phyloP scores from a whole-genome alignment of 192 early-diverging fungal species.

The Dissophora ornata region DNA sequence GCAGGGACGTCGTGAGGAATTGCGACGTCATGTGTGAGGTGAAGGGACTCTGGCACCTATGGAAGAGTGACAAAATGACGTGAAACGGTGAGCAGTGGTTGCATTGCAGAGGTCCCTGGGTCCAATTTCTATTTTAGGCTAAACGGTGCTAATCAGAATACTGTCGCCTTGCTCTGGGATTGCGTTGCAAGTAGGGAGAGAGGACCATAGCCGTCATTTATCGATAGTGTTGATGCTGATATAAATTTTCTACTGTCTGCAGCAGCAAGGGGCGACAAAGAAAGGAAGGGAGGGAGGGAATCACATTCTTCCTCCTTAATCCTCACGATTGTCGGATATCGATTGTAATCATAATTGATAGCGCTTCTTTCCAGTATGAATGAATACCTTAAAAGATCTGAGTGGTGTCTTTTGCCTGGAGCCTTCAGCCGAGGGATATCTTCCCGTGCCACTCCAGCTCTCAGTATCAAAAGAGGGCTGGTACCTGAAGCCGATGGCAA shows the following conservation, averaged over 20 bases:
- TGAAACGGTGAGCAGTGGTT: too few relatives aligned
- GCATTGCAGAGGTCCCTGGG: too few relatives aligned
- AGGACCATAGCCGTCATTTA: too few relatives aligned
- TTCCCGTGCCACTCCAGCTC: background rate
- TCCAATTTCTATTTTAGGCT: too few relatives aligned
- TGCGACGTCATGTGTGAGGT: constrained; percentile 56
- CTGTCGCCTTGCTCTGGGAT: too few relatives aligned
- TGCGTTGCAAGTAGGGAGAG: too few relatives aligned
- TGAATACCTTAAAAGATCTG: constrained; percentile 12
- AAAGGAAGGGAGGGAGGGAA: too few relatives aligned
- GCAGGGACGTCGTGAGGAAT: constrained; percentile 50
- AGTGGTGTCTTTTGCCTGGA: background rate
- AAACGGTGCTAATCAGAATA: too few relatives aligned
- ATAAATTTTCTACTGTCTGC: background rate
- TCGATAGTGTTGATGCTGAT: background rate
- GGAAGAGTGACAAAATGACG: background rate
- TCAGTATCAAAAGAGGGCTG: constrained; percentile 16
- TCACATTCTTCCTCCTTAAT: too few relatives aligned
- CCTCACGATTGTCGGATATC: background rate
- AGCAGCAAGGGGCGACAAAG: too few relatives aligned
- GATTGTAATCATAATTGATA: constrained; percentile 2
- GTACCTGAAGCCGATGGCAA: constrained; percentile 6
- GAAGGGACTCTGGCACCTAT: constrained; percentile 32
- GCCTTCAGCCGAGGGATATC: background rate
- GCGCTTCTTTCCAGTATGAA: background rate